Evolutionary conservation across 306 rosid species (phyloP).

Genomic region (Myrica gale): DNA sequence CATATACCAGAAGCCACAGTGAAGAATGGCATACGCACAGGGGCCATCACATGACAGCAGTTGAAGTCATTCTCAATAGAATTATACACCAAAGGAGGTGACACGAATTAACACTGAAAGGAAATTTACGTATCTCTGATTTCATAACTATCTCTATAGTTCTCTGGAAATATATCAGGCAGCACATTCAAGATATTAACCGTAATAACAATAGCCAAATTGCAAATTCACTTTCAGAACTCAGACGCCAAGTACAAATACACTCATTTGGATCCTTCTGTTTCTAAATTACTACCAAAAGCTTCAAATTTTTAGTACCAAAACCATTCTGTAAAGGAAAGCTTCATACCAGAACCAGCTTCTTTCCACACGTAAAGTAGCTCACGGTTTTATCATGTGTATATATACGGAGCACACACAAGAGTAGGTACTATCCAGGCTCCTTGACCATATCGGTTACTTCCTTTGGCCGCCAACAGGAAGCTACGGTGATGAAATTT

Average conservation of each 20-base stretch:
- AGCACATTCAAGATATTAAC: not conserved
- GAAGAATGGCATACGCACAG: too few relatives aligned
- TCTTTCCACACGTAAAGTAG: not conserved
- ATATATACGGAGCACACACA: not conserved
- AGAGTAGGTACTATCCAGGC: not conserved
- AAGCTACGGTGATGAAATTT: not conserved
- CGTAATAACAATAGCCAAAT: not conserved
- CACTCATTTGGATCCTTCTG: not conserved
- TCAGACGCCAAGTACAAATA: not conserved
- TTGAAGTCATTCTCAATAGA: too few relatives aligned
- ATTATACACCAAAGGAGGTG: not conserved
- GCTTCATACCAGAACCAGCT: constrained; percentile 4
- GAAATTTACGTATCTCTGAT: not conserved
- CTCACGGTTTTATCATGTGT: not conserved
- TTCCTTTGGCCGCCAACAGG: not conserved
- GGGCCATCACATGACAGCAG: too few relatives aligned
- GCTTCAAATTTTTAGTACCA: not conserved
- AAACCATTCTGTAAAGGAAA: not conserved
- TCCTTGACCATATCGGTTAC: not conserved
- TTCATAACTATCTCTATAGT: not conserved
- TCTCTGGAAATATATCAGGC: not conserved
- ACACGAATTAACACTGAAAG: not conserved
- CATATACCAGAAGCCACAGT: too few relatives aligned
- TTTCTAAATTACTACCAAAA: not conserved
- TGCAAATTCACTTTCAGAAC: not conserved